Evolutionary conservation across 2,329 filamentous ascomycete species (phyloP), one percentile per base, ranked within the genome.

Genomic region (Didymella arachidicola): DNA sequence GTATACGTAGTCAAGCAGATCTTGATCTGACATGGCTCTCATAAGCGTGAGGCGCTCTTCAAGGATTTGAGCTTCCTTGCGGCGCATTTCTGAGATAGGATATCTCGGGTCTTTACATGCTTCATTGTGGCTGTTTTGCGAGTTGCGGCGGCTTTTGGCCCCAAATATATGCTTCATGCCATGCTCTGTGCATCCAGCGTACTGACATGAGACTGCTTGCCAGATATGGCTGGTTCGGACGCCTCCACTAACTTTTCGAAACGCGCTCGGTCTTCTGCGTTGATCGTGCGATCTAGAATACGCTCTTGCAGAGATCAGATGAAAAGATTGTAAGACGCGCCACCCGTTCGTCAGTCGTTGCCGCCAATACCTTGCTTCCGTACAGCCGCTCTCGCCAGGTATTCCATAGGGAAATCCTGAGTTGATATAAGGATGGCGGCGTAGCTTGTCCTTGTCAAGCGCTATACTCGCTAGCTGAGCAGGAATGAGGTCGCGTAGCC

Each of bases 371-470:
- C 38, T 29, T 7, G 61, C 63, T 38, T 60, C 51, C 19, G 36
- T 12, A 22, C 59, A 56, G 22, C 39, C 45, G 30, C 50, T 57
- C 38, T 65, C 63, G 22, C 55, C 58, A 8, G 65, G 65, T 25
- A 67, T 66, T 7, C 65, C 65, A 43, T 65, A 67, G 4, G 54
- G 65, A 42, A 64, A 67, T 1, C 64, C 64, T 10, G 55, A 58
- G 32, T 61, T 61, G 27, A 65, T 32, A 25, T 68, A 66, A 1
- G 53, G 50, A 16, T 58, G 53, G 7, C 63, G 54, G 22, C 63
- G 59, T 6, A 68, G 42, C 38, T 67, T 68, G 53, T 68, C 64
- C 36, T 68, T 68, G 27, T 68, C 65, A 6, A 66, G 41, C 5
- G 29, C 12, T 7, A 68, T 36, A 7, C 60, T 62, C 7, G 62